phyloP scores from a whole-genome alignment of 2,329 filamentous ascomycete genomes.

The Alternaria arborescens region DNA sequence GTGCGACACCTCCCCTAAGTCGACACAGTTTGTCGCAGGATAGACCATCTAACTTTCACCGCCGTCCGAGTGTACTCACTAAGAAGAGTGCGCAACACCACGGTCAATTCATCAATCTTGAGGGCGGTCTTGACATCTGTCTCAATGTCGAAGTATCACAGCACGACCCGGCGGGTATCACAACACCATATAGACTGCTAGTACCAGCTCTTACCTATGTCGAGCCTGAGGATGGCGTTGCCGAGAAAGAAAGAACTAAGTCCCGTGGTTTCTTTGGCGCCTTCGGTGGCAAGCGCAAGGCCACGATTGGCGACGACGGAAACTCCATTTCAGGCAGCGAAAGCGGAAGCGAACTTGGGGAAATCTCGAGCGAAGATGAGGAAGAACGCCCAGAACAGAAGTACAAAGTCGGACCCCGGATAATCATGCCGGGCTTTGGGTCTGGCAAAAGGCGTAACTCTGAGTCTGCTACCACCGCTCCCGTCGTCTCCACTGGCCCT shows the following conservation, averaged over 20 bases:
- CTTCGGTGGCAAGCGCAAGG: constrained; percentile 33
- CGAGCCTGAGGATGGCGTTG: constrained; percentile 24
- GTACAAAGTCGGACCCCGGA: constrained; percentile 47
- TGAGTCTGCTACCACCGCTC: constrained; percentile 20
- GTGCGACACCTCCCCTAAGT: constrained; percentile 27
- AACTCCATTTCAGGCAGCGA: constrained; percentile 39
- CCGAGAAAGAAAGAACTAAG: constrained; percentile 38
- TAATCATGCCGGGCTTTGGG: constrained; percentile 42
- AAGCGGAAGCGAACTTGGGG: constrained; percentile 37
- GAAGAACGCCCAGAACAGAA: constrained; percentile 42
- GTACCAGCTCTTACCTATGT: constrained; percentile 75
- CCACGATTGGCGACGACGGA: constrained; percentile 45
- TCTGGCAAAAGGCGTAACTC: constrained; percentile 34
- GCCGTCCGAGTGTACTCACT: constrained; percentile 55
- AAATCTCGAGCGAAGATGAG: constrained; percentile 42
- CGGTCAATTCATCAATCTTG: constrained; percentile 69
- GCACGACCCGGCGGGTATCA: constrained; percentile 86
- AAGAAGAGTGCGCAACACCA: constrained; percentile 51
- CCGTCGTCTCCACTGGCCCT: constrained; percentile 23
- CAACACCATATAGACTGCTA: constrained; percentile 83
- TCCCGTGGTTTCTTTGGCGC: constrained; percentile 38
- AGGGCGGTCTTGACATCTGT: constrained; percentile 84
- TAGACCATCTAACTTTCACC: constrained; percentile 54
- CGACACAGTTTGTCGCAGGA: constrained; percentile 27
- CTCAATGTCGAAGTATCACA: constrained; percentile 90